These are phyloP conservation scores for Vitis hybrid DNA, from an alignment of 177 flowering plant genomes.

Conservation along the genomic window DNA sequence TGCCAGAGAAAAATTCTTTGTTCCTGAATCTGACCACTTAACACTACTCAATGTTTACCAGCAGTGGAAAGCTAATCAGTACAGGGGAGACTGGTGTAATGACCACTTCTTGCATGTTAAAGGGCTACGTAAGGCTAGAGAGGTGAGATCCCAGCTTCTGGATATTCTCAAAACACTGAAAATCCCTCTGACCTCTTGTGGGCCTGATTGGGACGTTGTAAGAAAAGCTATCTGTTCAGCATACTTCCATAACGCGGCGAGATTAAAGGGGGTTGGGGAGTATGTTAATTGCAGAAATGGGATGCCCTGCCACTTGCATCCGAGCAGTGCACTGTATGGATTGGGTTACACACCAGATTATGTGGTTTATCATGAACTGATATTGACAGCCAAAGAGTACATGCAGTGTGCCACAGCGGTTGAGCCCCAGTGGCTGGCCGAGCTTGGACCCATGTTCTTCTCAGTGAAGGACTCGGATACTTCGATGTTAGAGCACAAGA, in stretches of 20 bases:
- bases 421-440: slow-evolving; percentile 89
- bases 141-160: slow-evolving; percentile 86
- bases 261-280: slow-evolving; percentile 86
- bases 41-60: slow-evolving; percentile 83
- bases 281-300: slow-evolving; percentile 86
- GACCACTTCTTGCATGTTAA: slow-evolving; percentile 90
- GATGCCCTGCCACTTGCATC: slow-evolving; percentile 88
- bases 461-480: slow-evolving; percentile 83
- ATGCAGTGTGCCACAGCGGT: slow-evolving; percentile 88
- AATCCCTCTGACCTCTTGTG: slow-evolving; percentile 67
- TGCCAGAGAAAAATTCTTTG: slow-evolving; percentile 86
- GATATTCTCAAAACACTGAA: slow-evolving; percentile 80
- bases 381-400: slow-evolving; percentile 76
- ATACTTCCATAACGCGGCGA: slow-evolving; percentile 87
- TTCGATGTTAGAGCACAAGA: slow-evolving; percentile 76
- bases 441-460: slow-evolving; percentile 87
- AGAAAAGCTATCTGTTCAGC: slow-evolving; percentile 93
- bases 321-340: slow-evolving; percentile 81
- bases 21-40: slow-evolving; percentile 91
- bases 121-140: slow-evolving; percentile 84
- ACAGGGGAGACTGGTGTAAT: slow-evolving; percentile 93
- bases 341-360: slow-evolving; percentile 82
- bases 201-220: slow-evolving; percentile 72
- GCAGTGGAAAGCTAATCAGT: slow-evolving; percentile 84
- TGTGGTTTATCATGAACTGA: slow-evolving; percentile 79